Evolutionary conservation across 169 alveolate species (phyloP).

Genomic region (Plasmodium relictum): DNA sequence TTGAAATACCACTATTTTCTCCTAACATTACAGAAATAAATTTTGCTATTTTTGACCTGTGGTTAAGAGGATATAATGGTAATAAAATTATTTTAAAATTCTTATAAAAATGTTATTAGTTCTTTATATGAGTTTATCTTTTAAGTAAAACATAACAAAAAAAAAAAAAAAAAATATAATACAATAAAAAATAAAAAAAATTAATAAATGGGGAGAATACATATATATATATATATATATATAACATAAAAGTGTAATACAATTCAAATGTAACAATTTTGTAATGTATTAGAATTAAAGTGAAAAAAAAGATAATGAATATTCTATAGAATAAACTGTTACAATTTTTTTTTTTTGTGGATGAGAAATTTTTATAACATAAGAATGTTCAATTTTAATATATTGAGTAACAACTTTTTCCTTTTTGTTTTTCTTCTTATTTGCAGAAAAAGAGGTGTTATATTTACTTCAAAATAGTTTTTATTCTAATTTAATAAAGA

Average conservation of each 20-base stretch:
- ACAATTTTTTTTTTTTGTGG: no score
- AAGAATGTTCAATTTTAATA: no score
- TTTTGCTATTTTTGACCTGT: conserved; percentile 50
- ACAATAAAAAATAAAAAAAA: not conserved
- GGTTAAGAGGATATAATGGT: conserved; percentile 68
- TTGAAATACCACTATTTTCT: conserved; percentile 56
- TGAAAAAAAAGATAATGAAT: not conserved
- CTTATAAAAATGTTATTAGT: not conserved
- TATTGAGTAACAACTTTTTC: not conserved
- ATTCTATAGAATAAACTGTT: no score
- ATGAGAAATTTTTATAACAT: no score
- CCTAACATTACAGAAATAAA: conserved; percentile 71
- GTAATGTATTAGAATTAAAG: not conserved
- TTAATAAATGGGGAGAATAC: no score
- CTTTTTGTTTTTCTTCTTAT: not conserved
- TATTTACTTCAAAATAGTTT: conserved; percentile 44
- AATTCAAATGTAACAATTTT: not conserved
- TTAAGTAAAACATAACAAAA: not conserved
- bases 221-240: not conserved
- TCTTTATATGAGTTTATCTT: no score
- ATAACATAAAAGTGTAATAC: not conserved
- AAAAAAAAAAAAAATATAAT: not conserved
- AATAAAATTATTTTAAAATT: not conserved
- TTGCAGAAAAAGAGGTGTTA: conserved; percentile 59
- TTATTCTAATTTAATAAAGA: conserved; percentile 22